A percentile compares a stretch with the other conserved stretches of the same genome.
phyloP scores from a whole-genome alignment of 805 yeast genomes.

The Hanseniaspora jakobsenii region DNA sequence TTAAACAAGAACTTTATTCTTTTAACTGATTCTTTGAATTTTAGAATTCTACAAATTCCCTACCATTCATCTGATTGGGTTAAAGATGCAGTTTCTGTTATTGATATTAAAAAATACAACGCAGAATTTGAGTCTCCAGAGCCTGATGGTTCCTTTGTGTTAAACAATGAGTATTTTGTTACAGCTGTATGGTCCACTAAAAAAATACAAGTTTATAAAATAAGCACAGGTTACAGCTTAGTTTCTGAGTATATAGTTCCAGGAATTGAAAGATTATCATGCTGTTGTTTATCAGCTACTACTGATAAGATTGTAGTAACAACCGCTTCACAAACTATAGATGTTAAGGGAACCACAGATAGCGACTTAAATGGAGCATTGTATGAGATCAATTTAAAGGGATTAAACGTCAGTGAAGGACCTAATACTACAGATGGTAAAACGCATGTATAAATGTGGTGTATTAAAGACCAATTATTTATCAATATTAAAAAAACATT shows the following conservation, averaged over 20 bases:
- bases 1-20: conserved; percentile 32
- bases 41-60: conserved; percentile 33
- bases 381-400: not conserved
- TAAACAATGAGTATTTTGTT: conserved; percentile 43
- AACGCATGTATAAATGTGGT: conserved; percentile 4
- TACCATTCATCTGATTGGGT: conserved; percentile 32
- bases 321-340: conserved; percentile 32
- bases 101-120: conserved; percentile 28
- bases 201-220: conserved; percentile 42
- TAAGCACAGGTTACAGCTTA: conserved; percentile 29
- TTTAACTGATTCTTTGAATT: conserved; percentile 43
- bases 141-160: conserved; percentile 72
- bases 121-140: conserved; percentile 34
- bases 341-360: conserved; percentile 1
- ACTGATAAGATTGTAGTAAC: conserved; percentile 54
- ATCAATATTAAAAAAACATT: too few species aligned
- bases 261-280: conserved; percentile 47
- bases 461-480: too few species aligned
- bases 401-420: not conserved
- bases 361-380: conserved; percentile 4
- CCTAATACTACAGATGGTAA: conserved; percentile 1
- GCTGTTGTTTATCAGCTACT: conserved; percentile 52
- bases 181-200: conserved; percentile 56
- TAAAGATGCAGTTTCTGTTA: conserved; percentile 26
- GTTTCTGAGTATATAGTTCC: conserved; percentile 46